These are phyloP conservation scores for Quercus phellos DNA, from an alignment of 331 rosid genomes.

Conservation along the genomic window DNA sequence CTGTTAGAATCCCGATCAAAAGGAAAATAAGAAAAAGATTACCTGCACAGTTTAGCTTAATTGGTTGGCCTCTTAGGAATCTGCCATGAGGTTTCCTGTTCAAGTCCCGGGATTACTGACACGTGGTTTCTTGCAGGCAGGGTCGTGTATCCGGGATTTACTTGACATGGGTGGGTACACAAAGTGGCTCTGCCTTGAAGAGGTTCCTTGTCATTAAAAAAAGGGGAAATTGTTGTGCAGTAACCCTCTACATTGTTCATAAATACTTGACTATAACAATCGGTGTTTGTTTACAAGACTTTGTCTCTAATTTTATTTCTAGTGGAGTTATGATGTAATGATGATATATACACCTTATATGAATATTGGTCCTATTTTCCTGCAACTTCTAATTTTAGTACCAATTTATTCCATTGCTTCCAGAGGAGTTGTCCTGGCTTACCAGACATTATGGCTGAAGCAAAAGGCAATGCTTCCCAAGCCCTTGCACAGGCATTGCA, in stretches of 20 bases:
- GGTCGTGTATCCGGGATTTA: no score
- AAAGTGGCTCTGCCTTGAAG: no score
- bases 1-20: background rate
- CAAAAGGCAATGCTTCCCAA: constrained; percentile 46
- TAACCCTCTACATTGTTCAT: background rate
- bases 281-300: background rate
- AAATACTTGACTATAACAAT: background rate
- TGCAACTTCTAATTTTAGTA: constrained; percentile 15
- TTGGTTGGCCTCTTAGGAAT: no score
- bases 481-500: constrained; percentile 82
- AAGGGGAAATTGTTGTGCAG: background rate
- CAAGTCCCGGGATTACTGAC: background rate
- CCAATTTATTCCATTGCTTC: constrained; percentile 11
- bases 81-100: no score
- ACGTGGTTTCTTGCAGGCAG: background rate
- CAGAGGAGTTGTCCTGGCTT: constrained; percentile 41
- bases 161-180: no score
- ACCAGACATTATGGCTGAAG: constrained; percentile 29
- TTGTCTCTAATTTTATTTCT: background rate
- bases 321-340: background rate
- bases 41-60: no score
- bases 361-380: background rate
- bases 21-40: no score
- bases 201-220: no score
- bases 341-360: background rate